Percentiles rank a stretch among this genome's conserved stretches.
phyloP scores from a whole-genome alignment of 2,329 filamentous ascomycete genomes.

The Nannizziopsis arthrosporioides region DNA sequence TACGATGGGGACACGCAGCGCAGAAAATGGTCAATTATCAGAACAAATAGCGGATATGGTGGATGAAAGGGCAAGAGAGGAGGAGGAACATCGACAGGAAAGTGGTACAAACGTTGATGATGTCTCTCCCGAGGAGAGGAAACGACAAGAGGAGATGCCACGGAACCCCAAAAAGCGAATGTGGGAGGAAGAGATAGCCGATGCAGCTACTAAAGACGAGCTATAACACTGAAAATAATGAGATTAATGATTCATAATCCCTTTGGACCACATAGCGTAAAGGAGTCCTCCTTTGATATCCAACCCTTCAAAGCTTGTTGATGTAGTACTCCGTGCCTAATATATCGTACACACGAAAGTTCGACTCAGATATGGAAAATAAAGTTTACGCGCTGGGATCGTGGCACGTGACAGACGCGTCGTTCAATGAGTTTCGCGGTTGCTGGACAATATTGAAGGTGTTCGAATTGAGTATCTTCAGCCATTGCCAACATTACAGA shows the following conservation, averaged over 20 bases:
- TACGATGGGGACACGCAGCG: background rate
- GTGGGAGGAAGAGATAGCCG: slow-evolving; percentile 33
- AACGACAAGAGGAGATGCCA: slow-evolving; percentile 29
- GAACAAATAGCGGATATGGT: slow-evolving; percentile 35
- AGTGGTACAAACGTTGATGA: slow-evolving; percentile 25
- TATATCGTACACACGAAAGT: too few species aligned
- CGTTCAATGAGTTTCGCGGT: slow-evolving; percentile 1
- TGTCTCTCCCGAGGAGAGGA: slow-evolving; percentile 26
- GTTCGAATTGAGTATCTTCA: background rate
- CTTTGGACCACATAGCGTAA: too few species aligned
- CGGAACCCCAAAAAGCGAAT: slow-evolving; percentile 40
- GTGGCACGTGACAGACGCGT: slow-evolving; percentile 10
- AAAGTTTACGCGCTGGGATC: background rate
- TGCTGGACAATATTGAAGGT: background rate
- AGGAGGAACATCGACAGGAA: slow-evolving; percentile 14
- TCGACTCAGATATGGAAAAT: background rate
- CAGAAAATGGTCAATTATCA: slow-evolving; percentile 26
- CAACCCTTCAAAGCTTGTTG: too few species aligned
- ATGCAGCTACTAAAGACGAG: slow-evolving; percentile 17
- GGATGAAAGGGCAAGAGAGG: slow-evolving; percentile 18
- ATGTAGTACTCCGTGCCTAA: too few species aligned
- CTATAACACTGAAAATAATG: slow-evolving; percentile 5
- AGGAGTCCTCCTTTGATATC: too few species aligned
- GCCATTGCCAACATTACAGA: background rate
- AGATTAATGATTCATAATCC: background rate